These are phyloP conservation scores for Saccharomycopsis fermentans DNA, from an alignment of 805 yeast genomes.

Conservation along the genomic window DNA sequence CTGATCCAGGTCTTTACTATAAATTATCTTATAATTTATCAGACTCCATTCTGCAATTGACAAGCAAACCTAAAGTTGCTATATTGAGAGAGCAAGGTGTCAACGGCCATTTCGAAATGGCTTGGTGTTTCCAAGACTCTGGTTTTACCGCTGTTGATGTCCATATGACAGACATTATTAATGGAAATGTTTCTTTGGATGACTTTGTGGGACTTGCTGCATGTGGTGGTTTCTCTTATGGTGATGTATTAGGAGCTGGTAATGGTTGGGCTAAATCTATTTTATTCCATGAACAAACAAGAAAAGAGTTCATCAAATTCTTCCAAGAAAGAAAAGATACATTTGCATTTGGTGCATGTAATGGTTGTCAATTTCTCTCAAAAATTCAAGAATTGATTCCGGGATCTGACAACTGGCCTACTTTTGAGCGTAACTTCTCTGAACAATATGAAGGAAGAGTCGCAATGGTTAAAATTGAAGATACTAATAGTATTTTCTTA, in stretches of 20 bases:
- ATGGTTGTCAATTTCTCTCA: slow-evolving; percentile 94
- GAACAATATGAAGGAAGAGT: slow-evolving; percentile 97
- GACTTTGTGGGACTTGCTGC: slow-evolving; percentile 92
- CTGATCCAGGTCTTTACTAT: slow-evolving; percentile 83
- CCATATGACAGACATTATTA: slow-evolving; percentile 87
- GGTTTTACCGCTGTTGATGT: slow-evolving; percentile 93
- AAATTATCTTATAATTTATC: slow-evolving; percentile 60
- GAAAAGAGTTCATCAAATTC: slow-evolving; percentile 66
- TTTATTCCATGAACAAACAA: slow-evolving; percentile 66
- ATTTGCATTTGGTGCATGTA: slow-evolving; percentile 96
- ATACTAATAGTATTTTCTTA: slow-evolving; percentile 55
- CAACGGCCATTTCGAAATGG: slow-evolving; percentile 97
- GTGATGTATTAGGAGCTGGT: slow-evolving; percentile 98
- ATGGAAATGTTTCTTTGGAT: slow-evolving; percentile 60
- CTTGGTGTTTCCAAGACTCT: slow-evolving; percentile 90
- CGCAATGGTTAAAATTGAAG: slow-evolving; percentile 72
- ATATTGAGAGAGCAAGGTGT: slow-evolving; percentile 98
- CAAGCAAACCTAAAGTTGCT: slow-evolving; percentile 75
- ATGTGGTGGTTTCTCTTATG: slow-evolving; percentile 98
- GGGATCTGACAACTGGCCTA: slow-evolving; percentile 93
- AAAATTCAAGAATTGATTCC: slow-evolving; percentile 81
- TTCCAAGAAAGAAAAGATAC: slow-evolving; percentile 85
- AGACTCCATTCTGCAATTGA: slow-evolving; percentile 35
- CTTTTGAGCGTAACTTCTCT: slow-evolving; percentile 79
- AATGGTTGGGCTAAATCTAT: slow-evolving; percentile 99